A percentile compares a stretch with the other conserved stretches of the same genome.
phyloP scores from a whole-genome alignment of 352 stramenopile species.

The Globisporangium viniferum region DNA sequence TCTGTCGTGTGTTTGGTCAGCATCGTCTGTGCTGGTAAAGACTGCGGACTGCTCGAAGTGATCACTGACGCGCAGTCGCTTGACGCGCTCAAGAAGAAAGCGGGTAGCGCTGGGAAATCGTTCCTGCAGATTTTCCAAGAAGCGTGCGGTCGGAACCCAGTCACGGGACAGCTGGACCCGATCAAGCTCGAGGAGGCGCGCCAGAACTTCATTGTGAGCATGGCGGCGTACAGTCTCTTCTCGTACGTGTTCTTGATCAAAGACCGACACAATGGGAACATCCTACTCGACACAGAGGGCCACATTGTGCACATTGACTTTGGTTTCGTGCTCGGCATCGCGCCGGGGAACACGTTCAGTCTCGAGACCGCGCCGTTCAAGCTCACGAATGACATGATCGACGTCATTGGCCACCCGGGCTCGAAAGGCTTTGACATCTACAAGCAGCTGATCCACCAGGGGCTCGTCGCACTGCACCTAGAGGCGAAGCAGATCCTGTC shows the following conservation, averaged over 20 bases:
- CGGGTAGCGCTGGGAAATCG: conserved; percentile 20
- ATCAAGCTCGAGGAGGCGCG: conserved; percentile 73
- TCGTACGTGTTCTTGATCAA: conserved; percentile 97
- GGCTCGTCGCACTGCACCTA: conserved; percentile 93
- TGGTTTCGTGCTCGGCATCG: conserved; percentile 97
- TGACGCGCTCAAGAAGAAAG: conserved; percentile 94
- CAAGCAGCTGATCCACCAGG: conserved; percentile 89
- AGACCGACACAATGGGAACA: conserved; percentile 98
- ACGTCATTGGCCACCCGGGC: conserved; percentile 86
- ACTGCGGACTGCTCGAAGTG: conserved; percentile 94
- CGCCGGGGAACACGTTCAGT: conserved; percentile 95
- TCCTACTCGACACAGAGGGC: conserved; percentile 94
- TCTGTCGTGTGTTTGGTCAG: conserved; percentile 17
- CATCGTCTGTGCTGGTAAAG: conserved; percentile 91
- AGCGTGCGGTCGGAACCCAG: conserved; percentile 42
- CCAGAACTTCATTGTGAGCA: conserved; percentile 92
- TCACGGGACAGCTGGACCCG: conserved; percentile 35
- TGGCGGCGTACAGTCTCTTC: conserved; percentile 96
- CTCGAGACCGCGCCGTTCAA: conserved; percentile 98
- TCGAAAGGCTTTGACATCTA: conserved; percentile 89
- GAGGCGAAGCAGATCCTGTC: conserved; percentile 91
- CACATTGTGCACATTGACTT: conserved; percentile 99
- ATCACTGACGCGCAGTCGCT: conserved; percentile 95
- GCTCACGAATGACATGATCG: conserved; percentile 96
- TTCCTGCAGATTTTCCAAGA: conserved; percentile 49